Conservation (phyloP, 2,329 filamentous ascomycete genomes). For the Venturia effusa region DNA sequence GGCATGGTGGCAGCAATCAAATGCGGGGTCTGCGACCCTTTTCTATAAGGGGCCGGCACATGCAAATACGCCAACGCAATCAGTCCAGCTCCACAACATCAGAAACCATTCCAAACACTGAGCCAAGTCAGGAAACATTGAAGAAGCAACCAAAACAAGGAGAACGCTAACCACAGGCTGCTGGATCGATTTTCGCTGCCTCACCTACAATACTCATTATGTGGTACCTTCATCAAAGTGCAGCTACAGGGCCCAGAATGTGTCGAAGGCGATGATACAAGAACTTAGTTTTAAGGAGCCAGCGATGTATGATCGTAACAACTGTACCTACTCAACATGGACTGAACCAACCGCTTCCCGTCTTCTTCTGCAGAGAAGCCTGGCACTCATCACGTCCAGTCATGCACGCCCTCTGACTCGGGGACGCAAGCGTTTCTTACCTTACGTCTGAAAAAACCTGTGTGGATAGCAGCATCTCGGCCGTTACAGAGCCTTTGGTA, state of each 20-base stretch:
- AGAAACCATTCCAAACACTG: neutral
- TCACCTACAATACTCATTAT: neutral
- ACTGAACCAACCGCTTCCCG: neutral
- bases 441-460: too few species aligned
- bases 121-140: neutral
- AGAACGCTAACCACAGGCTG: neutral
- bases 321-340: neutral
- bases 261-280: neutral
- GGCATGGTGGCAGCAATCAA: neutral
- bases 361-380: neutral
- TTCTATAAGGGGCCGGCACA: neutral
- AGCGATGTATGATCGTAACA: neutral
- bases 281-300: neutral
- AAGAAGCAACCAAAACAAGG: neutral
- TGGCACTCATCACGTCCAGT: neutral
- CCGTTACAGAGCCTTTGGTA: neutral
- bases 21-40: neutral
- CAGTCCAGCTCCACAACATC: neutral
- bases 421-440: neutral
- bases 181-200: neutral
- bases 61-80: neutral
- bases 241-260: neutral
- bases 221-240: neutral
- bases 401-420: neutral
- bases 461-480: neutral